Evolutionary conservation across 495 filamentous ascomycete genomes (phyloP), one percentile per base, ranked within the genome.

Genomic region (Peziza echinospora): DNA sequence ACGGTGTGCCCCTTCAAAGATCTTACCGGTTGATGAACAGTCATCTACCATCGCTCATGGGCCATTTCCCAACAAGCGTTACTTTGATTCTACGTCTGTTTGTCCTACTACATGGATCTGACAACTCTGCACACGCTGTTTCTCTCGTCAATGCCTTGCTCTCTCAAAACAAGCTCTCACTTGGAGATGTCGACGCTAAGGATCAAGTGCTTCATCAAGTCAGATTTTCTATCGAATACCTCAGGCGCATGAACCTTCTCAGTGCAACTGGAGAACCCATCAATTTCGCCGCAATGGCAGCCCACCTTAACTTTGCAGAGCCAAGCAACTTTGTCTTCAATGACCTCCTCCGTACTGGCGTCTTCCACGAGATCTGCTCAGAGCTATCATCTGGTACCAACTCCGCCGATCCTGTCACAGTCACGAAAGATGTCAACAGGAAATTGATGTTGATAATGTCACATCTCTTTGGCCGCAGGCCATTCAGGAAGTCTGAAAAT

Each of bases 211-310:
- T 80, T 0, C 80, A 86, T 51, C 78, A 84, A 55, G 59, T 86
- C 6, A 67, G 81, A 9, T 85, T 84, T 50, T 83, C 80, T 0
- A 80, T 86, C 39, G 81, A 86, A 48, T 85, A 84, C 51, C 70
- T 84, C 5, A 70, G 78, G 24, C 64, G 78, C 10, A 75, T 83
- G 50, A 57, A 68, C 24, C 68, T 86, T 1, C 64, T 86, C 21
- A 71, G 68, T 19, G 48, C 64, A 8, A 53, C 55, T 8, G 81
- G 80, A 21, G 65, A 57, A 11, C 78, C 81, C 0, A 59, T 80
- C 16, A 81, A 84, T 52, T 82, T 84, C 52, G 71, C 80, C 0
- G 71, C 72, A 1, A 61, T 69, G 22, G 67, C 82, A 4, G 69
- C 70, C 5, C 80, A 84, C 60, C 64, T 86, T 0, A 82, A 80